Evolutionary conservation across 345 rosid genomes (phyloP).

Genomic region (Dovyalis caffra): DNA sequence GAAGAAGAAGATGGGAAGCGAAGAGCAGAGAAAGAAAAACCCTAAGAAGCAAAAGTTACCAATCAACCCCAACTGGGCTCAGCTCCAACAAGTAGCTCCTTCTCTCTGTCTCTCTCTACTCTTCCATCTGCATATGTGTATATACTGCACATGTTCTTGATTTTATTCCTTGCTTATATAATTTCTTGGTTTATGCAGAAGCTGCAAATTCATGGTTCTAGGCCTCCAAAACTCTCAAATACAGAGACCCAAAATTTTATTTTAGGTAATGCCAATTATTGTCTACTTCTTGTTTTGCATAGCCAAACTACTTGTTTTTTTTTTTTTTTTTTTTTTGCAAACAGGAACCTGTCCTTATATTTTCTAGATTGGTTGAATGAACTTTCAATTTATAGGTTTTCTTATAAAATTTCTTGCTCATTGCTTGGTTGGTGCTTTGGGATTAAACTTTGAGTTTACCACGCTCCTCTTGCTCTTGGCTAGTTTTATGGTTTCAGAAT

Average conservation of each 20-base stretch:
- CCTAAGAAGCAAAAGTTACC: conserved; percentile 30
- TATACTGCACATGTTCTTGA: background rate
- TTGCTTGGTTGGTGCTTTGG: background rate
- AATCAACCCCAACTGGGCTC: conserved; percentile 83
- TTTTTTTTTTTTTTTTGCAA: background rate
- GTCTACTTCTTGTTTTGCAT: background rate
- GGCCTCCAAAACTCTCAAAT: conserved; percentile 21
- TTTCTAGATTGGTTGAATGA: background rate
- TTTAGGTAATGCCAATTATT: conserved; percentile 41
- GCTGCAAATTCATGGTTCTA: conserved; percentile 43
- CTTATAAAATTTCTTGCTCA: background rate
- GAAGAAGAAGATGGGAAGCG: conserved; percentile 23
- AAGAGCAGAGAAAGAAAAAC: conserved; percentile 37
- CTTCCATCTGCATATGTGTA: background rate
- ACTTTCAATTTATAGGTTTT: background rate
- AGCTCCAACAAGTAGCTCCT: conserved; percentile 62
- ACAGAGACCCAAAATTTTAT: conserved; percentile 40
- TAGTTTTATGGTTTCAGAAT: too few species aligned
- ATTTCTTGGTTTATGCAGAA: conserved; percentile 38
- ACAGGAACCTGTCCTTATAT: background rate
- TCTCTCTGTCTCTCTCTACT: too few species aligned
- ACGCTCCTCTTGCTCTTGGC: too few species aligned
- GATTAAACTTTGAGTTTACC: background rate
- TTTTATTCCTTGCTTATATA: background rate
- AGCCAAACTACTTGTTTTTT: background rate